phyloP scores from a whole-genome alignment of 805 yeast genomes.

The Lipomyces spencermartinsiae region DNA sequence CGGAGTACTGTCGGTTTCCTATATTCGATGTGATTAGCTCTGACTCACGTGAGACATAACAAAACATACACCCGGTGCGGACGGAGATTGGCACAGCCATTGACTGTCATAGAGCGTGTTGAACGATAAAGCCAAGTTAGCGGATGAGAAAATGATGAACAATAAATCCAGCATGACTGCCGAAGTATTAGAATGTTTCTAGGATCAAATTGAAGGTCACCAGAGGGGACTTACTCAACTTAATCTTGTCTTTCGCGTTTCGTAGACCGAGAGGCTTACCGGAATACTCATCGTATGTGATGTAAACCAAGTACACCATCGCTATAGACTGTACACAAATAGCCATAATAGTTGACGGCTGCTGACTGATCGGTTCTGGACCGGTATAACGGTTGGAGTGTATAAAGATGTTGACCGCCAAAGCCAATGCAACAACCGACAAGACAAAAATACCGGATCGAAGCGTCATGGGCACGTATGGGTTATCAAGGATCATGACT shows the following conservation, averaged over 20 bases:
- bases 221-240: constrained; percentile 51
- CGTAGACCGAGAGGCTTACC: constrained; percentile 93
- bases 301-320: constrained; percentile 74
- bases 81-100: constrained; percentile 70
- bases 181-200: constrained; percentile 7
- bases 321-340: constrained; percentile 83
- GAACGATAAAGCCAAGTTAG: constrained; percentile 84
- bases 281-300: constrained; percentile 87
- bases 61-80: background rate
- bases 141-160: constrained; percentile 87
- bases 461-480: constrained; percentile 79
- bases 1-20: constrained; percentile 7
- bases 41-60: background rate
- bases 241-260: constrained; percentile 80
- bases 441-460: constrained; percentile 65
- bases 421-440: constrained; percentile 70
- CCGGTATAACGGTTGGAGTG: constrained; percentile 26
- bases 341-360: constrained; percentile 93
- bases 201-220: background rate
- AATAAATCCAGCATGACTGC: constrained; percentile 76
- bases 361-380: constrained; percentile 59
- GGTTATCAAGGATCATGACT: constrained; percentile 70
- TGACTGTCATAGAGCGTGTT: constrained; percentile 77
- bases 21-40: background rate
- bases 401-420: constrained; percentile 67